phyloP scores from a whole-genome alignment of 176 grass and related monocot genomes.

The Ananas comosus region DNA sequence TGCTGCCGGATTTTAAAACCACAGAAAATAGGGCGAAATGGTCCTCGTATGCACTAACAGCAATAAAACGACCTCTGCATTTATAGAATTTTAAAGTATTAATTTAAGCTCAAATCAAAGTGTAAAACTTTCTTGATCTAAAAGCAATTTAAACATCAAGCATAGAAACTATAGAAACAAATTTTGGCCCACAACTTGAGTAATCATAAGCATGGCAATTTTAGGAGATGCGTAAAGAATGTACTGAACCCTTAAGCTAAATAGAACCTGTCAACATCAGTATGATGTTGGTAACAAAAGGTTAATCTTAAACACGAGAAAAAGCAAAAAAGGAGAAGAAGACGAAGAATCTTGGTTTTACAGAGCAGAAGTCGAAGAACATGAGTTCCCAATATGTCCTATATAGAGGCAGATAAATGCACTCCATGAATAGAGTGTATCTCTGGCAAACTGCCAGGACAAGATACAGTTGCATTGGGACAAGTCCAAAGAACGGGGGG shows the following conservation, averaged over 20 bases:
- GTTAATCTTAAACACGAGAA: conserved; percentile 9
- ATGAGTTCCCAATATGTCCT: too few species aligned
- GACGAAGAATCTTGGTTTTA: neutral
- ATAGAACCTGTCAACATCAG: too few species aligned
- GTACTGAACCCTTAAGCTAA: neutral
- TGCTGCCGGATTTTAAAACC: conserved; percentile 39
- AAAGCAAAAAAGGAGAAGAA: conserved; percentile 1
- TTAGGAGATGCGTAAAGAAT: neutral
- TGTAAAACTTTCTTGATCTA: neutral
- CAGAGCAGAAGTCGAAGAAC: too few species aligned
- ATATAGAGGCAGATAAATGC: too few species aligned
- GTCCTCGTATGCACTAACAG: conserved; percentile 87
- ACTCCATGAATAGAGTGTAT: too few species aligned
- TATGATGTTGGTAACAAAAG: too few species aligned
- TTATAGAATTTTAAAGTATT: neutral
- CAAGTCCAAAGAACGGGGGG: too few species aligned
- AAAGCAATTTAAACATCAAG: neutral
- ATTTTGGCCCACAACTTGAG: neutral
- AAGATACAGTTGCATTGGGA: too few species aligned
- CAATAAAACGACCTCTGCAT: conserved; percentile 74
- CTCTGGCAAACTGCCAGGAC: too few species aligned
- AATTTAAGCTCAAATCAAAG: neutral
- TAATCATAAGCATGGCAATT: neutral
- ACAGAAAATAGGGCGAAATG: conserved; percentile 62
- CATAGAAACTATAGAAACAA: neutral